These are phyloP conservation scores for Xylona heveae DNA, from an alignment of 495 filamentous ascomycete genomes.

Conservation along the genomic window DNA sequence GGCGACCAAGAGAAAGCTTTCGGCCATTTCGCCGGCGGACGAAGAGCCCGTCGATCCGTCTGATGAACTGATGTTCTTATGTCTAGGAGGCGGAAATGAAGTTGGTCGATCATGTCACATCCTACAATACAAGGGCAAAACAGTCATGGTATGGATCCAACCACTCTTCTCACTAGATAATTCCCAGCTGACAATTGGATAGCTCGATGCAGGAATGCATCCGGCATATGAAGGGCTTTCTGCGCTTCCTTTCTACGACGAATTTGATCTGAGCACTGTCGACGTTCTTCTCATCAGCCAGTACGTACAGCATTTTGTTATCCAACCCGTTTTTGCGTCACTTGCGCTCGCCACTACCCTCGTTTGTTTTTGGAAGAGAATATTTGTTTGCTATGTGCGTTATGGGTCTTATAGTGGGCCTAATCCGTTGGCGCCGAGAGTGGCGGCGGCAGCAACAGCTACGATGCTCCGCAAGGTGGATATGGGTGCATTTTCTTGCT, in stretches of 20 bases:
- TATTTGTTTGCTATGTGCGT: not conserved
- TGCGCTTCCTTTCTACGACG: constrained; percentile 89
- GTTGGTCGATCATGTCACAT: constrained; percentile 96
- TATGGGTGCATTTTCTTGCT: no score
- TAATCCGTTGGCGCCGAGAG: no score
- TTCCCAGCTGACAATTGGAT: constrained; percentile 8
- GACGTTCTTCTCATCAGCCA: constrained; percentile 95
- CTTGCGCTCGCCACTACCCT: constrained; percentile 10
- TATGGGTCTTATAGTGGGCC: no score
- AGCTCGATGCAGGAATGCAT: constrained; percentile 94
- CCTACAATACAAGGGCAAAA: constrained; percentile 96
- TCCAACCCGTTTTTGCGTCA: constrained; percentile 8
- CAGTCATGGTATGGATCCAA: constrained; percentile 59
- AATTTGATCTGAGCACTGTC: constrained; percentile 92
- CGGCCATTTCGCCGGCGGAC: constrained; percentile 13
- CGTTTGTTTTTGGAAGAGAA: constrained; percentile 4
- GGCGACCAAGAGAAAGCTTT: constrained; percentile 26
- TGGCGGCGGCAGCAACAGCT: no score
- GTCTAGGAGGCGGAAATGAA: constrained; percentile 87
- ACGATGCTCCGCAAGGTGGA: no score
- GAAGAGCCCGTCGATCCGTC: constrained; percentile 27
- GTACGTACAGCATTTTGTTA: constrained; percentile 37
- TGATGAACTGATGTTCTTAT: constrained; percentile 84
- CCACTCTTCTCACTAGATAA: not conserved
- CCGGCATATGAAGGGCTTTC: constrained; percentile 92